Percentiles rank a stretch among this genome's conserved stretches.
phyloP scores from a whole-genome alignment of 495 filamentous ascomycete species.

The Penicillium bovifimosum region DNA sequence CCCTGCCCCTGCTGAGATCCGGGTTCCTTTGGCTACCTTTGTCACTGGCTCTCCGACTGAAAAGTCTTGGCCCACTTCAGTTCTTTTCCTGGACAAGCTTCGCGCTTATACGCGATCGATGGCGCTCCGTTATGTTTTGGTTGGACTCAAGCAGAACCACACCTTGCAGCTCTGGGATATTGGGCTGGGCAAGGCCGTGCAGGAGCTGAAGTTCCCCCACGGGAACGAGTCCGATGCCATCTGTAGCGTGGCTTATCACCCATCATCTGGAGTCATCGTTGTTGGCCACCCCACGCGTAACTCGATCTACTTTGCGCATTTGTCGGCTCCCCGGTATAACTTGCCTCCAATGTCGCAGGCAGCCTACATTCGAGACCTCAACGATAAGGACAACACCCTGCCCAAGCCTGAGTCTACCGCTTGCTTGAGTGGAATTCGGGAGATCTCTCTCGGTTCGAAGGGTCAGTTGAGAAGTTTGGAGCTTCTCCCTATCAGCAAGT shows the following conservation, averaged over 20 bases:
- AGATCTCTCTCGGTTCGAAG: slow-evolving; percentile 86
- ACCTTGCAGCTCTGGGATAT: slow-evolving; percentile 99
- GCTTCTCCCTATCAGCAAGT: slow-evolving; percentile 61
- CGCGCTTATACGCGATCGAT: slow-evolving; percentile 80
- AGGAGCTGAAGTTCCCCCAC: slow-evolving; percentile 94
- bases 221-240: slow-evolving; percentile 94
- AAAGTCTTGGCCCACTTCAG: slow-evolving; percentile 92
- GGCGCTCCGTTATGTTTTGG: slow-evolving; percentile 87
- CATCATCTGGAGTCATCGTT: slow-evolving; percentile 81
- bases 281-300: slow-evolving; percentile 96
- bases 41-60: slow-evolving; percentile 71
- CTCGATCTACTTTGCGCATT: slow-evolving; percentile 91
- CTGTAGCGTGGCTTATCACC: slow-evolving; percentile 92
- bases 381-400: slow-evolving; percentile 63
- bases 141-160: slow-evolving; percentile 98
- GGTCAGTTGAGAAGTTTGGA: slow-evolving; percentile 86
- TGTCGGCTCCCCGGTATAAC: slow-evolving; percentile 88
- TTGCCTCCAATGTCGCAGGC: slow-evolving; percentile 77
- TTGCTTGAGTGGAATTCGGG: slow-evolving; percentile 89
- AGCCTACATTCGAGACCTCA: slow-evolving; percentile 70
- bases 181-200: slow-evolving; percentile 85
- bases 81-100: slow-evolving; percentile 92
- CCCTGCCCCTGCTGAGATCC: slow-evolving; percentile 61
- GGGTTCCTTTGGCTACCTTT: slow-evolving; percentile 70
- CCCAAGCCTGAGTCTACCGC: slow-evolving; percentile 88